Evolutionary conservation across 495 filamentous ascomycete species (phyloP).

Genomic region (Penicillium daleae): DNA sequence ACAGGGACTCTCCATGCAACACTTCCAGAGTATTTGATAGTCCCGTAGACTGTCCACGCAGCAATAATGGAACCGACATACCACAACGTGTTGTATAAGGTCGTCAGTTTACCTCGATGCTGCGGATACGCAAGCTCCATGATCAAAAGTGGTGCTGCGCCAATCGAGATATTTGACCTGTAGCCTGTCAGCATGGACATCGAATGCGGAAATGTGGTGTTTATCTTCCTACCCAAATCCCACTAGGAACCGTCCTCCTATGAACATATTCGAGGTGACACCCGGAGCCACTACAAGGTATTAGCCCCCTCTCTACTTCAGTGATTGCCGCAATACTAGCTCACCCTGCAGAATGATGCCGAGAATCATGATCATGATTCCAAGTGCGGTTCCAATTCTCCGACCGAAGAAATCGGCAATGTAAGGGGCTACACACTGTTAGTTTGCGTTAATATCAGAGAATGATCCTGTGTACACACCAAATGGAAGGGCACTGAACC

Average conservation of each 20-base stretch:
- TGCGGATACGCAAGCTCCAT: background rate
- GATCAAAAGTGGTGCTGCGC: background rate
- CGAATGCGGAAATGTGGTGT: background rate
- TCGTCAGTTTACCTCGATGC: background rate
- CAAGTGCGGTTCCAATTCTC: background rate
- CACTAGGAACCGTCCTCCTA: background rate
- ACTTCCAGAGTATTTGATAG: slow-evolving; percentile 19
- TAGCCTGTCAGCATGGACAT: too few relatives aligned
- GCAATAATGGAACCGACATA: background rate
- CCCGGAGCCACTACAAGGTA: background rate
- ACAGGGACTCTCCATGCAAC: slow-evolving; percentile 34
- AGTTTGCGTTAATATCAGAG: too few relatives aligned
- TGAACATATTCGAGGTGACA: background rate
- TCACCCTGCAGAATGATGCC: background rate
- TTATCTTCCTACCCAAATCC: background rate
- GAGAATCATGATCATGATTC: background rate
- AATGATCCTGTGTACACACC: background rate
- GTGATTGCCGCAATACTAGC: too few relatives aligned
- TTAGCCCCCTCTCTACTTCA: too few relatives aligned
- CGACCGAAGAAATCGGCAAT: background rate
- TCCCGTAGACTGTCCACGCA: background rate
- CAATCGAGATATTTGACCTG: background rate
- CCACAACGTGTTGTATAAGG: background rate
- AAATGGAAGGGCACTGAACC: background rate
- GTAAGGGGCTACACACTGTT: background rate